These are phyloP conservation scores for Mucor indicus DNA, from an alignment of 371 early-diverging fungal species.

Conservation along the genomic window DNA sequence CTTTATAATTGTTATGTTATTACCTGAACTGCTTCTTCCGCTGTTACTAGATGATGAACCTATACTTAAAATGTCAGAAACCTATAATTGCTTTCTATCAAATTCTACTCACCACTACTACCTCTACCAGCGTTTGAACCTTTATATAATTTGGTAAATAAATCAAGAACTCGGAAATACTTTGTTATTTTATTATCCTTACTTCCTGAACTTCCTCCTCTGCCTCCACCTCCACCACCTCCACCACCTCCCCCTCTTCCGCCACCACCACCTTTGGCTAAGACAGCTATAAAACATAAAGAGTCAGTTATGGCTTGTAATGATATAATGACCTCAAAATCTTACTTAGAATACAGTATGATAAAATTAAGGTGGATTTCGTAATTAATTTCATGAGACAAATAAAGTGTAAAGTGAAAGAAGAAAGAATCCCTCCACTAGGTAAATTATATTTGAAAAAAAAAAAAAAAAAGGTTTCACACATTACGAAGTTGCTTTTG, in stretches of 20 bases:
- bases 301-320: background rate
- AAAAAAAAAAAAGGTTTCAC: background rate
- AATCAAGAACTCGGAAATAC: too few relatives aligned
- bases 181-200: too few relatives aligned
- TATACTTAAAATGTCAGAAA: too few relatives aligned
- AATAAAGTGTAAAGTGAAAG: background rate
- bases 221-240: conserved; percentile 20
- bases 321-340: too few relatives aligned
- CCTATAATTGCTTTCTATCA: too few relatives aligned
- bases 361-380: conserved; percentile 7
- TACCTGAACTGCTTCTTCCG: conserved; percentile 12
- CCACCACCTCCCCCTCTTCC: conserved; percentile 24
- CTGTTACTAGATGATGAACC: conserved; percentile 1
- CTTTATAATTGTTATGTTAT: background rate
- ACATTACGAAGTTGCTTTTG: too few relatives aligned
- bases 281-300: conserved; percentile 11
- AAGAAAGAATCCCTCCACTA: background rate
- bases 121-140: conserved; percentile 24
- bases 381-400: conserved; percentile 2
- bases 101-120: conserved; percentile 14
- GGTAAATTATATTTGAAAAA: background rate
- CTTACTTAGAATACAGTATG: conserved; percentile 15
- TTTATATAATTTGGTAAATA: too few relatives aligned
- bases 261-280: conserved; percentile 26
- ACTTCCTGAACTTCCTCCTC: conserved; percentile 20